Conservation (phyloP, 352 stramenopile species). For the Elongisporangium senticosum region DNA sequence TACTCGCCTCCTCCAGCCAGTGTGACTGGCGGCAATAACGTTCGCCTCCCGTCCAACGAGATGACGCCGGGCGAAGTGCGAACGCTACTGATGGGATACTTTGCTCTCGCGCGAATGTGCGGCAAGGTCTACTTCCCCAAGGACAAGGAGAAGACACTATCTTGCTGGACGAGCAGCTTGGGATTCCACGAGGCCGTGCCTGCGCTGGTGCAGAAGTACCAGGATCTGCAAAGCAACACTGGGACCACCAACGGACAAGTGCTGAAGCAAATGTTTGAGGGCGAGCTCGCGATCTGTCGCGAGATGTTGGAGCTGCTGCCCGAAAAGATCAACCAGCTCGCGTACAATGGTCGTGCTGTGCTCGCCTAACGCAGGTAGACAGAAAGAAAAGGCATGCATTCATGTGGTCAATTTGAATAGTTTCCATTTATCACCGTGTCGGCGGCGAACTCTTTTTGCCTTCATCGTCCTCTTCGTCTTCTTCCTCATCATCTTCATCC, state of each 20-base stretch:
- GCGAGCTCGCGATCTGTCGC: slow-evolving; percentile 46
- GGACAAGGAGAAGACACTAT: slow-evolving; percentile 44
- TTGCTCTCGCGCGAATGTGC: slow-evolving; percentile 54
- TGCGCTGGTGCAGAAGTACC: slow-evolving; percentile 32
- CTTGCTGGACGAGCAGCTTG: slow-evolving; percentile 54
- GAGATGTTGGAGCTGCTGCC: slow-evolving; percentile 65
- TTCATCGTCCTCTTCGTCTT: slow-evolving; percentile 11
- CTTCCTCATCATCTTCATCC: slow-evolving; percentile 11
- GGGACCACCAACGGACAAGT: slow-evolving; percentile 9
- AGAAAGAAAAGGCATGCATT: background rate
- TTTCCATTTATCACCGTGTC: background rate
- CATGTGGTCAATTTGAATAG: background rate
- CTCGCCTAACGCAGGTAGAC: background rate
- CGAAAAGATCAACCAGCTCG: slow-evolving; percentile 75
- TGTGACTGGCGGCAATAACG: slow-evolving; percentile 25
- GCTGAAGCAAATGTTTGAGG: slow-evolving; percentile 34
- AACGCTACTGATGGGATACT: slow-evolving; percentile 48
- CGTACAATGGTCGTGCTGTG: slow-evolving; percentile 40
- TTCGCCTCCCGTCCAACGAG: slow-evolving; percentile 21
- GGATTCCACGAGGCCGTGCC: slow-evolving; percentile 44
- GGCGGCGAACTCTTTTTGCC: background rate
- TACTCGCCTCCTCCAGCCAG: slow-evolving; percentile 28
- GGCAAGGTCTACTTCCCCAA: slow-evolving; percentile 40
- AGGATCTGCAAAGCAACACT: slow-evolving; percentile 11
- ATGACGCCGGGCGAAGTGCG: slow-evolving; percentile 35